Conservation (phyloP, 106 monocot genomes). For the Dendrobium chrysotoxum region DNA sequence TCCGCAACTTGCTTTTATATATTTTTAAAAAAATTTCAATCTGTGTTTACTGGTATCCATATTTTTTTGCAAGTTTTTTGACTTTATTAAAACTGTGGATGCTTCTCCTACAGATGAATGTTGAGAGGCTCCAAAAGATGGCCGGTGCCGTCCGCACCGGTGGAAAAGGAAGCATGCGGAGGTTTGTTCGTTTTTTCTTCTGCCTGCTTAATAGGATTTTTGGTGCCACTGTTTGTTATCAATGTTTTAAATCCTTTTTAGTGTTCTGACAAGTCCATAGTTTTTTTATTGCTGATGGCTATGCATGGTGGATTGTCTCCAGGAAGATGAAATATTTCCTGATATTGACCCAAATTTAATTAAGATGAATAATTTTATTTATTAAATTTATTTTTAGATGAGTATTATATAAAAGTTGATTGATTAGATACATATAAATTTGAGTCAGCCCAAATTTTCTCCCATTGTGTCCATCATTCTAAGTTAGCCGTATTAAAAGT, state of each 20-base stretch:
- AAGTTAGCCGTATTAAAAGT: too few relatives aligned
- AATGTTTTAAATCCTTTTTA: background rate
- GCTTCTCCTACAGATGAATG: conserved; percentile 18
- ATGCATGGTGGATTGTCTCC: background rate
- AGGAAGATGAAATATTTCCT: too few relatives aligned
- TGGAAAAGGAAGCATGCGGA: conserved; percentile 28
- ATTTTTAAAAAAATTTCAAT: too few relatives aligned
- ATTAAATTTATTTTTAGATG: too few relatives aligned
- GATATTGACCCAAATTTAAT: too few relatives aligned
- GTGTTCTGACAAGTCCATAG: background rate
- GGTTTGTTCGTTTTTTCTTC: conserved; percentile 9
- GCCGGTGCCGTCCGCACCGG: conserved; percentile 27
- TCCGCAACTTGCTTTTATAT: background rate
- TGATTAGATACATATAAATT: too few relatives aligned
- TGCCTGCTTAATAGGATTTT: background rate
- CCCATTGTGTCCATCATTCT: too few relatives aligned
- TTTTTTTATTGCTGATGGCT: background rate
- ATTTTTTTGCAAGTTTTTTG: background rate
- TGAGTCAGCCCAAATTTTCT: too few relatives aligned
- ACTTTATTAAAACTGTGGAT: background rate
- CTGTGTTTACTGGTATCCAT: too few relatives aligned
- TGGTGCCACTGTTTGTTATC: background rate
- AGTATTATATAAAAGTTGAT: too few relatives aligned
- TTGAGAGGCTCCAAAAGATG: conserved; percentile 24
- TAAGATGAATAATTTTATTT: too few relatives aligned